A percentile compares a stretch with the other conserved stretches of the same genome.
phyloP scores from a whole-genome alignment of 1,139 yeast species.

The Candida sp. region DNA sequence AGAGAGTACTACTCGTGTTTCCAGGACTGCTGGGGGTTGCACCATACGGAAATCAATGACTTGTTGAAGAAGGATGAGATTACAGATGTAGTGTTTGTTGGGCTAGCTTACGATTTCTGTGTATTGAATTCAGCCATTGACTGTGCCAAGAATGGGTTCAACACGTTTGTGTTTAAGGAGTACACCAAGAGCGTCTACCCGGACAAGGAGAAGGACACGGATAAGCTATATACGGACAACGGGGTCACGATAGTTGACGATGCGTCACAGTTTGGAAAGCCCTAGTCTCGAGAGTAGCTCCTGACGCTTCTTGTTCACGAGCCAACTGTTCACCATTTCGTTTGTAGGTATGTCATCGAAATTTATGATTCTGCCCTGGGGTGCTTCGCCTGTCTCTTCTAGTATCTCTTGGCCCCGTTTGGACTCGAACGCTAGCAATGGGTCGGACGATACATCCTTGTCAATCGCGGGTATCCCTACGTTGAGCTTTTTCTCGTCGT shows the following conservation, averaged over 20 bases:
- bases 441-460: slow-evolving; percentile 8
- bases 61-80: slow-evolving; percentile 49
- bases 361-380: neutral
- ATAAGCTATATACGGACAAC: slow-evolving; percentile 25
- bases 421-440: slow-evolving; percentile 26
- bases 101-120: slow-evolving; percentile 87
- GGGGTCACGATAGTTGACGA: slow-evolving; percentile 29
- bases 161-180: slow-evolving; percentile 62
- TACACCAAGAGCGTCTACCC: slow-evolving; percentile 46
- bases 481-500: slow-evolving; percentile 30
- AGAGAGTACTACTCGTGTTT: slow-evolving; percentile 94
- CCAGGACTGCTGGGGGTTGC: slow-evolving; percentile 75
- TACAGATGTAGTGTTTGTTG: slow-evolving; percentile 72
- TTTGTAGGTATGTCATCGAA: slow-evolving; percentile 34
- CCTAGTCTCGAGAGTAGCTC: slow-evolving; percentile 42
- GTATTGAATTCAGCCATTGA: slow-evolving; percentile 80
- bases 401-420: slow-evolving; percentile 16
- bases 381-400: neutral
- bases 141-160: slow-evolving; percentile 61
- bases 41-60: slow-evolving; percentile 66
- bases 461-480: too few relatives aligned
- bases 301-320: slow-evolving; percentile 50
- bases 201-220: slow-evolving; percentile 31
- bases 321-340: slow-evolving; percentile 46
- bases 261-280: slow-evolving; percentile 1